Conservation (phyloP, 2,329 filamentous ascomycete species). For the Epichloe sibirici region DNA sequence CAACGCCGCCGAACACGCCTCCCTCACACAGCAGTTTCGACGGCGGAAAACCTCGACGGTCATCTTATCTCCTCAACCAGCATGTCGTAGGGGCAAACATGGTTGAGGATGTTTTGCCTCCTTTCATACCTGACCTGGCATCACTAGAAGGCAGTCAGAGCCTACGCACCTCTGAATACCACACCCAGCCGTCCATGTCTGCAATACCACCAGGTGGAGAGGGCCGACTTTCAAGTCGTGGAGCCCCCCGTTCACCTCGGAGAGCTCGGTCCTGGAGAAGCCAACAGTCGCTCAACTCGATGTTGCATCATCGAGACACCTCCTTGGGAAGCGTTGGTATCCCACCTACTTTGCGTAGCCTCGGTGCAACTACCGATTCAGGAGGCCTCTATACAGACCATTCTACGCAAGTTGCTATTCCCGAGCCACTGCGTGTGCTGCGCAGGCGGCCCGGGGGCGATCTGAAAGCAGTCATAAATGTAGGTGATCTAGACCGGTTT, state of each 20-base stretch:
- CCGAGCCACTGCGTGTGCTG: slow-evolving; percentile 48
- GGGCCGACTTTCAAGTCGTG: slow-evolving; percentile 16
- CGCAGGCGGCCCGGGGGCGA: slow-evolving; percentile 65
- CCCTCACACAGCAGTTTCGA: slow-evolving; percentile 28
- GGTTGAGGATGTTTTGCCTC: slow-evolving; percentile 30
- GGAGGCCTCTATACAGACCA: slow-evolving; percentile 36
- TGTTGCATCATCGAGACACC: slow-evolving; percentile 42
- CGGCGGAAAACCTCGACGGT: slow-evolving; percentile 37
- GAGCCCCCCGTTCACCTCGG: slow-evolving; percentile 25
- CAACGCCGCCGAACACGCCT: slow-evolving; percentile 50
- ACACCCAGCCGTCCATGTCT: slow-evolving; percentile 19
- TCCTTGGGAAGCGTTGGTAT: slow-evolving; percentile 47
- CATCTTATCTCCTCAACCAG: slow-evolving; percentile 42
- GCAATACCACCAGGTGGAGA: slow-evolving; percentile 13
- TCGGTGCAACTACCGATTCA: slow-evolving; percentile 47
- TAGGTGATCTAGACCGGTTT: slow-evolving; percentile 44
- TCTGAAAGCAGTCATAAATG: slow-evolving; percentile 54
- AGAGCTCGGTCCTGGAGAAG: slow-evolving; percentile 37
- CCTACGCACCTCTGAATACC: slow-evolving; percentile 21
- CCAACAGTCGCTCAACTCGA: slow-evolving; percentile 36
- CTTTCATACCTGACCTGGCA: slow-evolving; percentile 34
- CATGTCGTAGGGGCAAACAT: slow-evolving; percentile 26
- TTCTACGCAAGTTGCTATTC: slow-evolving; percentile 25
- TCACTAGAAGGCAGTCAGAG: slow-evolving; percentile 22
- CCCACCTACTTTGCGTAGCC: slow-evolving; percentile 42